Conservation (phyloP, 2,329 filamentous ascomycete species). For the Fonsecaea pedrosoi region DNA sequence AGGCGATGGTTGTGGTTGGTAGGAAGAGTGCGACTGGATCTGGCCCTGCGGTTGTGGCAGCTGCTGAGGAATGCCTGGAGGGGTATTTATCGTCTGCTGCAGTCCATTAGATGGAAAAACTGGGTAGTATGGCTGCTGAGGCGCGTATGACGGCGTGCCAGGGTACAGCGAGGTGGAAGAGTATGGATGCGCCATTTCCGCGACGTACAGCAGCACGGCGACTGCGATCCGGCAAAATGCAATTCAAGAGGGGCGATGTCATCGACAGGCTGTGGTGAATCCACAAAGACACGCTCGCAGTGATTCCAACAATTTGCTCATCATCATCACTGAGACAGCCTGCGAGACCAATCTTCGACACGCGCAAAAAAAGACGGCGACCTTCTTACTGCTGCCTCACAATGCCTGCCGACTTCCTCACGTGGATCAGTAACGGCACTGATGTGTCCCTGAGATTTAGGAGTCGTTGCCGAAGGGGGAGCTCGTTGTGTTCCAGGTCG, state of each 20-base stretch:
- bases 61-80: conserved; percentile 32
- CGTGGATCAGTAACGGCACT: neutral
- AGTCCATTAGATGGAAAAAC: conserved; percentile 39
- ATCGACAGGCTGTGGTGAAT: conserved; percentile 12
- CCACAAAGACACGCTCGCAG: conserved; percentile 24
- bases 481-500: neutral
- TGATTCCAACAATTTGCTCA: conserved; percentile 20
- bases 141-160: conserved; percentile 41
- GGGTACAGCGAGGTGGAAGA: conserved; percentile 43
- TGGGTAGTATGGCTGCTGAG: conserved; percentile 40
- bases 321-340: conserved; percentile 29
- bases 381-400: conserved; percentile 10
- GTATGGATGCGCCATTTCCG: conserved; percentile 49
- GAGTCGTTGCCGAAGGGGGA: conserved; percentile 1
- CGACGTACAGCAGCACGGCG: conserved; percentile 25
- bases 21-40: conserved; percentile 1
- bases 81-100: conserved; percentile 39
- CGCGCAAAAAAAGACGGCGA: conserved; percentile 5
- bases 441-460: neutral
- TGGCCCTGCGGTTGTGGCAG: conserved; percentile 20
- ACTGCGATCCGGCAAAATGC: conserved; percentile 16
- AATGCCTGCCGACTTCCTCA: conserved; percentile 8
- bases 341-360: conserved; percentile 11
- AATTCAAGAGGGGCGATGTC: conserved; percentile 19
- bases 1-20: conserved; percentile 23